Base-by-base conservation (phyloP, 2,329 filamentous ascomycete species). In the Penicillium aurantiogriseum region DNA sequence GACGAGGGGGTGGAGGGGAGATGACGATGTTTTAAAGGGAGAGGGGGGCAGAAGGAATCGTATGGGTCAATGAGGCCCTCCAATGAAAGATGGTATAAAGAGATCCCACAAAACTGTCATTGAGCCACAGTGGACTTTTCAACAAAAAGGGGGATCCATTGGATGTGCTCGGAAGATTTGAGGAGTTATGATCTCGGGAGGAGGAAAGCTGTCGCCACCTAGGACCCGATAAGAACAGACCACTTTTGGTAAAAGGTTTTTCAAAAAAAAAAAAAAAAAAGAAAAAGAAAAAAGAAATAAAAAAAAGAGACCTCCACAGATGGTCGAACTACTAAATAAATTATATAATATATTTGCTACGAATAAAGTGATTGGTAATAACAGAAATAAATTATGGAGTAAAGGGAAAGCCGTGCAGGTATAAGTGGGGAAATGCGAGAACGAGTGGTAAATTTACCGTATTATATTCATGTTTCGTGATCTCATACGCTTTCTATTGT, bases 1-100 rank as follows among this genome's bases (percentile, higher is more conserved):
- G 60, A 55, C 52, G 63, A 63, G 63, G 60, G 60, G 59, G 59
- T 62, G 52, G 50, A 59, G 59, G 59, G 60, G 58, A 63, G 64
- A 57, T 63, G 61, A 65, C 56, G 61, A 61, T 31, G 35, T n/a
- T 45, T 51, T 40, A 5, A 52, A 53, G 55, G 64, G 67, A 56
- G 11, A 13, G 48, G 65, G 63, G 59, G 59, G 63, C 46, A 59
- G 57, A 44, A 63, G 61, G 53, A 60, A 58, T 19, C 58, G 52
- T 42, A 53, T 58, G 46, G 58, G 62, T 62, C 52, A 54, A 60
- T 62, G 35, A 54, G 47, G 54, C 60, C 59, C 55, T 64, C 65
- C 63, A 67, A 66, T 67, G 59, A 54, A 56, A 50, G 54, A 57
- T 54, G 25, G 25, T 51, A 56, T 49, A 25, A 25, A 47, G 23